phyloP scores from a whole-genome alignment of 1,139 yeast species.

The Entelexis sorbosivorans region DNA sequence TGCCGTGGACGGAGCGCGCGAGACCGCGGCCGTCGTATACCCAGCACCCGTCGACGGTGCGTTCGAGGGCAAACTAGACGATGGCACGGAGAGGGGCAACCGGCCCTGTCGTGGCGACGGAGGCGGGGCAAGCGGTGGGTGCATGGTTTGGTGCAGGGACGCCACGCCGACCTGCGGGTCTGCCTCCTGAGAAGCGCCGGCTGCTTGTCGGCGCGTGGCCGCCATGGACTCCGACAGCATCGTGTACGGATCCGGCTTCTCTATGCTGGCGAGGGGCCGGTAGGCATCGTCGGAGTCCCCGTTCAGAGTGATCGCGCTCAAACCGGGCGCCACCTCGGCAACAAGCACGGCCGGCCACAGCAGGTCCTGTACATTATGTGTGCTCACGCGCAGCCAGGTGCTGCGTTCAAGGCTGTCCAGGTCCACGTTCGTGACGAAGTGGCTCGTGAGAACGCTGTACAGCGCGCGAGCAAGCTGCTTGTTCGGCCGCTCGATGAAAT shows the following conservation, averaged over 20 bases:
- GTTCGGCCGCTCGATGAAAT: constrained; percentile 15
- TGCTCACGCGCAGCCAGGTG: constrained; percentile 21
- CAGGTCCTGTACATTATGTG: constrained; percentile 18
- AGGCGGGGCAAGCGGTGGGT: constrained; percentile 20
- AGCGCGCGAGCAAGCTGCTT: constrained; percentile 15
- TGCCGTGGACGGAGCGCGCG: constrained; percentile 5
- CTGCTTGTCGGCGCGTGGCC: constrained; percentile 4
- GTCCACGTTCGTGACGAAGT: constrained; percentile 12
- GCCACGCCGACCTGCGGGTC: neutral
- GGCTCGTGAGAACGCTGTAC: constrained; percentile 4
- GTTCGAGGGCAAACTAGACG: neutral
- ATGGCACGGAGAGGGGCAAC: neutral
- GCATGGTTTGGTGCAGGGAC: constrained; percentile 7
- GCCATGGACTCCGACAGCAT: constrained; percentile 14
- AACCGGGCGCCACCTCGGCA: constrained; percentile 11
- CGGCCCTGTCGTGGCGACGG: constrained; percentile 16
- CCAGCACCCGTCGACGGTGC: neutral
- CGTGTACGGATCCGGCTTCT: constrained; percentile 14
- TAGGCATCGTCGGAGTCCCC: constrained; percentile 1
- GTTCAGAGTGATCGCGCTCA: neutral
- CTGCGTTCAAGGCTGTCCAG: constrained; percentile 15
- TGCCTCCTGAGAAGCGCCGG: neutral
- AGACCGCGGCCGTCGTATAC: neutral
- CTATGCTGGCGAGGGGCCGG: constrained; percentile 11
- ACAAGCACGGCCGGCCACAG: constrained; percentile 22